phyloP scores from a whole-genome alignment of 73 alveolate genomes.

The Paramecium tetraurelia region DNA sequence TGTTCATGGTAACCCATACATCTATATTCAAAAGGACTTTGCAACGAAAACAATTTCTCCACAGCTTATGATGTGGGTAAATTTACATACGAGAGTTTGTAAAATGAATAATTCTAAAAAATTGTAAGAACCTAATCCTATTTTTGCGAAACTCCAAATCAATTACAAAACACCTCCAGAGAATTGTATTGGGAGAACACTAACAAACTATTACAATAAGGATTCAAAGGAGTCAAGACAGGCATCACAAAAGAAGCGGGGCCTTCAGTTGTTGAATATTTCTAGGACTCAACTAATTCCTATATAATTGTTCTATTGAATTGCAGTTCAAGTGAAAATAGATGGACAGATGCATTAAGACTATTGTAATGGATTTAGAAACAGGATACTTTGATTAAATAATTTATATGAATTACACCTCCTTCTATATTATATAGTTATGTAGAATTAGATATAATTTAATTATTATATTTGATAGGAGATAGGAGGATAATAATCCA shows the following conservation, averaged over 20 bases:
- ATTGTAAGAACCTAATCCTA: slow-evolving; percentile 62
- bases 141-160: not conserved
- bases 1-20: slow-evolving; percentile 51
- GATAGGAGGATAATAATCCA: too few relatives aligned
- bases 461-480: too few relatives aligned
- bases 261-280: slow-evolving; percentile 67
- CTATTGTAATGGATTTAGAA: not conserved
- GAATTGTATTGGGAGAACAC: slow-evolving; percentile 68
- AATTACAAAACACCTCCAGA: slow-evolving; percentile 2
- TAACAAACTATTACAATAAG: slow-evolving; percentile 63
- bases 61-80: slow-evolving; percentile 62
- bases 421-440: not conserved
- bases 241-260: slow-evolving; percentile 75
- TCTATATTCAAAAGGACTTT: not conserved
- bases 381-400: not conserved
- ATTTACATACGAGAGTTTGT: slow-evolving; percentile 49
- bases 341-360: slow-evolving; percentile 1
- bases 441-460: too few relatives aligned
- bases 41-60: slow-evolving; percentile 49
- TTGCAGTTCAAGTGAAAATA: slow-evolving; percentile 9
- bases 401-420: not conserved
- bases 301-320: not conserved
- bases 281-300: slow-evolving; percentile 30
- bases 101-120: slow-evolving; percentile 42
- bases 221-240: slow-evolving; percentile 74